Evolutionary conservation across 2,329 filamentous ascomycete species (phyloP).

Genomic region (Xylariaceae sp.): DNA sequence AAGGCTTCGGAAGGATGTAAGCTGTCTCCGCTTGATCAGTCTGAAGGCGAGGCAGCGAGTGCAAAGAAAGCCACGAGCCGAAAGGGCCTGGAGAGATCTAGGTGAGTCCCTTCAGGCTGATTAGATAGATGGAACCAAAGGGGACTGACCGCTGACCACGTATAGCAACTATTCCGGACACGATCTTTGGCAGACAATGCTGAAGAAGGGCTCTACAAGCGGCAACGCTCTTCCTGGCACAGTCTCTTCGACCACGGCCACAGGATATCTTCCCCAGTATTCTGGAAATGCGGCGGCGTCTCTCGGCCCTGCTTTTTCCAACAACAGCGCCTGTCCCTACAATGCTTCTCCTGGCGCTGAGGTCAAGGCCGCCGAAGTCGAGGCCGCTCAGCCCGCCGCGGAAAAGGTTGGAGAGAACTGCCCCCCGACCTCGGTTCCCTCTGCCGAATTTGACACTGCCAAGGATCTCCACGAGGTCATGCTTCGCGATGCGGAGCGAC

Average conservation of each 20-base stretch:
- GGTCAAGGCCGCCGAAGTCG: conserved; percentile 18
- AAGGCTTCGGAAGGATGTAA: conserved; percentile 8
- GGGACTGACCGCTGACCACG: too few species aligned
- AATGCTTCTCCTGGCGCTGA: conserved; percentile 18
- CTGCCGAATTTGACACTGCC: conserved; percentile 21
- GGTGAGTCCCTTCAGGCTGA: too few species aligned
- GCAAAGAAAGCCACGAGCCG: conserved; percentile 9
- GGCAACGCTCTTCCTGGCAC: conserved; percentile 37
- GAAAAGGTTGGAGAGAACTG: conserved; percentile 39
- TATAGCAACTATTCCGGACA: conserved; percentile 33
- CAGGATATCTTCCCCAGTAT: conserved; percentile 47
- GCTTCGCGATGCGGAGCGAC: conserved; percentile 24
- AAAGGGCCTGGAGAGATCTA: conserved; percentile 21
- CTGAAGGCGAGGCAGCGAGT: conserved; percentile 7
- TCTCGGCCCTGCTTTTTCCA: conserved; percentile 35
- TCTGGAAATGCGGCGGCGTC: conserved; percentile 45
- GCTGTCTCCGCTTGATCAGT: conserved; percentile 7
- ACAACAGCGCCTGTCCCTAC: conserved; percentile 26
- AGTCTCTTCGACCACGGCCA: conserved; percentile 45
- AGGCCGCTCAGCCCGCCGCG: conserved; percentile 11
- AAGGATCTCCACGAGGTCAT: conserved; percentile 24
- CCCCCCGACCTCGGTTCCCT: conserved; percentile 28
- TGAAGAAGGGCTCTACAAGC: conserved; percentile 45
- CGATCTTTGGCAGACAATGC: conserved; percentile 42
- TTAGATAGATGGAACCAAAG: too few species aligned